Evolutionary conservation across 1,284 basidiomycete genomes (phyloP).

Genomic region (Somion occarium): DNA sequence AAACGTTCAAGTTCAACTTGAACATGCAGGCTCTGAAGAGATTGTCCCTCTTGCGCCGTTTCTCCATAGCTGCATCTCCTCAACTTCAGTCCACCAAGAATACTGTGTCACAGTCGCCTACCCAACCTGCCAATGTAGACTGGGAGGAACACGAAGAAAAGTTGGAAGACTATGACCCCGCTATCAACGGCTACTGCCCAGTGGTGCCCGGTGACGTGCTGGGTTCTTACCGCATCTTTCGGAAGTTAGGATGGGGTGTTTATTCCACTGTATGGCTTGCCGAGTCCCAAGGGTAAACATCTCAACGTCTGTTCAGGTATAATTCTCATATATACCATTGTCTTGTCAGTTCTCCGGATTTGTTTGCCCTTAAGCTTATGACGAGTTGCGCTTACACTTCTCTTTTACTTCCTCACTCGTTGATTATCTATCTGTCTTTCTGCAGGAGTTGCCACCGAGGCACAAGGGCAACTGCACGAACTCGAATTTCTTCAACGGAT

Average conservation of each 20-base stretch:
- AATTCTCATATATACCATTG: neutral
- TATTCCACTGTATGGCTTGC: conserved; percentile 38
- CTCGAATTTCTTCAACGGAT: conserved; percentile 8
- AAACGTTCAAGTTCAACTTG: no score
- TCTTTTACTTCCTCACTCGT: no score
- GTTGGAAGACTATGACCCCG: neutral
- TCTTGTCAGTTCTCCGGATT: neutral
- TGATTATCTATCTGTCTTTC: neutral
- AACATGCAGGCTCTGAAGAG: no score
- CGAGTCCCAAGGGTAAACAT: conserved; percentile 23
- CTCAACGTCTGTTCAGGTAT: neutral
- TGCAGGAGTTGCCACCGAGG: neutral
- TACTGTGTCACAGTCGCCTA: neutral
- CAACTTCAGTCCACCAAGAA: neutral
- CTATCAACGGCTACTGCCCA: neutral
- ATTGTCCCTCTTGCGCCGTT: no score
- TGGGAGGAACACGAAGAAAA: neutral
- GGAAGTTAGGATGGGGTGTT: conserved; percentile 48
- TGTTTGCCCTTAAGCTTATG: neutral
- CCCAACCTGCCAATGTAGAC: neutral
- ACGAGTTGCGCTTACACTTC: neutral
- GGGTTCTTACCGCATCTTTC: conserved; percentile 35
- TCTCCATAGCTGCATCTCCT: neutral
- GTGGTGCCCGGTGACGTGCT: neutral
- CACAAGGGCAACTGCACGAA: neutral